Base-by-base conservation (phyloP, 2,329 filamentous ascomycete genomes). In the Phialophora expanda region DNA sequence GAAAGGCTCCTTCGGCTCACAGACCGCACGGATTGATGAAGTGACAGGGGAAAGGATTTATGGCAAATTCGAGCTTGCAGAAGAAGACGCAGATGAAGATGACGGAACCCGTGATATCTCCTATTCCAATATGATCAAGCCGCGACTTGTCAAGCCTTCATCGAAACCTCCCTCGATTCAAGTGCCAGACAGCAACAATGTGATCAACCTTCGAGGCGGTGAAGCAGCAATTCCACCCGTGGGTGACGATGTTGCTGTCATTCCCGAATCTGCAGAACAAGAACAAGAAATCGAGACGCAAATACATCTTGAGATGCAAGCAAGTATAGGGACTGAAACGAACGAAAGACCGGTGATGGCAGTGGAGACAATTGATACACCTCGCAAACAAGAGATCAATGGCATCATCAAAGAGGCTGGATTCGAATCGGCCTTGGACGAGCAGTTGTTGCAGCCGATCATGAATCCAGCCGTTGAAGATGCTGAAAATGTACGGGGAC, bases 21-120 rank as follows among this genome's bases (percentile, higher is more conserved):
- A 22, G 22, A 90, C 30, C 22, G 3, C 9, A 28, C 48, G 12
- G 9, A 14, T 90, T 73, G 88, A 94, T 71, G 83, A 87, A 11
- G 78, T 84, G 46, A 89, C 90, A 0, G 92, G 92, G 0, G 82
- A 90, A 67, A 85, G 92, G 9, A 78, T 92, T 9, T 96, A 94
- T 72, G 87, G 85, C 68, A 90, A 88, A 65, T 95, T 96, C 70
- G 92, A 96, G 72, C 87, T 86, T 11, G 74, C 75, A 7, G 84
- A 87, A 6, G 86, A 87, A 11, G 87, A 86, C 12, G 85, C 85
- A 0, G 82, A 83, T 14, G 81, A 81, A 9, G 79, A 81, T 63
- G 83, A 89, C 66, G 90, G 90, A 0, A 80, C 84, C 56, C 83
- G 88, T n/a, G 82, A 82, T 6, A 65, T 93, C 32, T 72, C 76